Evolutionary conservation across 2,329 filamentous ascomycete species (phyloP).

Genomic region (Cadophora malorum): DNA sequence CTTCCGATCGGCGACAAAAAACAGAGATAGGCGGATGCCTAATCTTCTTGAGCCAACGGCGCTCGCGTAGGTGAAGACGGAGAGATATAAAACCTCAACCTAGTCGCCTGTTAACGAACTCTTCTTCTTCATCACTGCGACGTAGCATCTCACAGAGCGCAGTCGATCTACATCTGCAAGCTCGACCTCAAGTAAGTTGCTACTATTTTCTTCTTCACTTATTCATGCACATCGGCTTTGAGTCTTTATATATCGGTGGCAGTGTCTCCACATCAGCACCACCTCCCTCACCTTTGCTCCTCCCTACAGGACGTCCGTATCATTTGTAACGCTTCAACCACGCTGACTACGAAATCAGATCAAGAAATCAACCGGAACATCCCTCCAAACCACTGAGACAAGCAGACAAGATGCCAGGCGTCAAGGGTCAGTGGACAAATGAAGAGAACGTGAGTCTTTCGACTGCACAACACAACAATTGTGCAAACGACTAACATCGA

Average conservation of each 20-base stretch:
- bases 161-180: background rate
- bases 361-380: background rate
- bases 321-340: too few relatives aligned
- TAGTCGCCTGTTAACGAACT: background rate
- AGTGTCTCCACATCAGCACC: background rate
- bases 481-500: too few relatives aligned
- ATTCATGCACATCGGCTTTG: background rate
- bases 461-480: background rate
- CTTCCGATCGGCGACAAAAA: background rate
- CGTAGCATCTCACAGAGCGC: background rate
- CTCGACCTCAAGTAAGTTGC: background rate
- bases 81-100: background rate
- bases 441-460: constrained; percentile 6
- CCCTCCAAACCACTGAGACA: background rate
- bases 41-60: background rate
- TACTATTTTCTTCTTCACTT: background rate
- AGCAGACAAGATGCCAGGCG: background rate
- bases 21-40: background rate
- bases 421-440: background rate
- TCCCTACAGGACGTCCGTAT: background rate
- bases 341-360: background rate
- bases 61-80: background rate
- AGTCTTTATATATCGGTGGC: background rate
- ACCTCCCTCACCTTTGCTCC: background rate
- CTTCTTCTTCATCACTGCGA: background rate